These are phyloP conservation scores for Delitschia confertaspora DNA, from an alignment of 495 filamentous ascomycete genomes.

Conservation along the genomic window DNA sequence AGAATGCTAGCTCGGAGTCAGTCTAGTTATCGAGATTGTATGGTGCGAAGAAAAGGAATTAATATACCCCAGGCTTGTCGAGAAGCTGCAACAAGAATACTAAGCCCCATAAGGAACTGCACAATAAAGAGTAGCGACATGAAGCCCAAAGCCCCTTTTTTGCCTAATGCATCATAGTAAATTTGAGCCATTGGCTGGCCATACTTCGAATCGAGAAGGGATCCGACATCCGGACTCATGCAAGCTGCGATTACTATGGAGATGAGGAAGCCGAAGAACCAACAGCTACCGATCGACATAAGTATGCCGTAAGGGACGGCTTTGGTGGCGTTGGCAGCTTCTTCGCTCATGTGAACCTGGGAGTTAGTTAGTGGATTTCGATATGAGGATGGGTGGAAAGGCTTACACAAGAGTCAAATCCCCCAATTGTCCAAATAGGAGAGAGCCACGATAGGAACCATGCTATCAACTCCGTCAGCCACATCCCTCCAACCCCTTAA, in stretches of 20 bases:
- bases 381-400: neutral
- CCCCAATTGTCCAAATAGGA: conserved; percentile 61
- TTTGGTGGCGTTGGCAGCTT: conserved; percentile 52
- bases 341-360: conserved; percentile 56
- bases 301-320: conserved; percentile 57
- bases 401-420: conserved; percentile 35
- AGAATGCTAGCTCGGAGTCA: conserved; percentile 39
- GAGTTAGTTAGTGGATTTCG: conserved; percentile 30
- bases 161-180: conserved; percentile 48
- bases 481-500: neutral
- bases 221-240: conserved; percentile 40
- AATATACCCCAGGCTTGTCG: conserved; percentile 44
- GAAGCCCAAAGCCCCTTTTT: conserved; percentile 46
- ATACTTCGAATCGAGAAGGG: conserved; percentile 36
- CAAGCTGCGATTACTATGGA: conserved; percentile 45
- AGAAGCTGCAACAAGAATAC: conserved; percentile 47
- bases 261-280: conserved; percentile 46
- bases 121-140: conserved; percentile 48
- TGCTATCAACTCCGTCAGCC: conserved; percentile 29
- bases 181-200: conserved; percentile 51
- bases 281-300: conserved; percentile 44
- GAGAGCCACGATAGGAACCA: conserved; percentile 59
- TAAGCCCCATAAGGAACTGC: conserved; percentile 48
- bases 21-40: neutral
- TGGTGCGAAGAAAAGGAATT: neutral